Percentiles rank a stretch among this genome's conserved stretches.
Conservation (phyloP, 1,139 yeast species). For the Zygotorulaspora mrakii region DNA sequence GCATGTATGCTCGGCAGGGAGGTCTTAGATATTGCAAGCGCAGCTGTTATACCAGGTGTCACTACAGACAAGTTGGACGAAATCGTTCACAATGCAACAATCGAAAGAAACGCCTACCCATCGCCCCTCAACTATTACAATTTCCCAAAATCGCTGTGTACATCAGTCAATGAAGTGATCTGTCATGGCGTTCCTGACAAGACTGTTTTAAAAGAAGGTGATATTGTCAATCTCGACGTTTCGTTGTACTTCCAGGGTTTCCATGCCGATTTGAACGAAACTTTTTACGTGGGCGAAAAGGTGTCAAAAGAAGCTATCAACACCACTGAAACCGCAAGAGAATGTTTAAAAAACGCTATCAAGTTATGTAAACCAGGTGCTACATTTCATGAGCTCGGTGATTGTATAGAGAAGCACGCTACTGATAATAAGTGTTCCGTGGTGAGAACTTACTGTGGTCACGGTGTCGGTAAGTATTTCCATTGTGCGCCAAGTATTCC, state of each 20-base stretch:
- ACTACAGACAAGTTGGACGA: constrained; percentile 92
- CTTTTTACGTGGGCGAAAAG: constrained; percentile 93
- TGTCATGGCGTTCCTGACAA: constrained; percentile 98
- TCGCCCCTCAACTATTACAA: constrained; percentile 93
- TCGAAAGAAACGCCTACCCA: constrained; percentile 89
- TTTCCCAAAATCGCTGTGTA: constrained; percentile 89
- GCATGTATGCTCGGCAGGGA: constrained; percentile 81
- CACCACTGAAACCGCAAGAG: constrained; percentile 92
- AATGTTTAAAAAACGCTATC: constrained; percentile 80
- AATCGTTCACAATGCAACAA: constrained; percentile 80
- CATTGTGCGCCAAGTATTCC: constrained; percentile 94
- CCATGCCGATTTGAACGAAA: constrained; percentile 94
- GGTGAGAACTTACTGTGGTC: constrained; percentile 90
- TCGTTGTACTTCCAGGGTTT: constrained; percentile 80
- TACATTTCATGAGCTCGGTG: constrained; percentile 83
- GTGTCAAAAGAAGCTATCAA: constrained; percentile 79
- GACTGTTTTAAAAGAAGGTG: constrained; percentile 84
- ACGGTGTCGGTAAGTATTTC: constrained; percentile 83
- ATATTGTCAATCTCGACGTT: constrained; percentile 87
- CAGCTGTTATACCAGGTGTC: constrained; percentile 76
- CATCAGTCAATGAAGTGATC: constrained; percentile 89
- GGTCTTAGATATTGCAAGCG: constrained; percentile 81
- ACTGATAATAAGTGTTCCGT: constrained; percentile 75
- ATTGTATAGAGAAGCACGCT: constrained; percentile 85
- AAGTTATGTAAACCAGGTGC: constrained; percentile 86